Evolutionary conservation across 2,329 filamentous ascomycete genomes (phyloP).

Genomic region (Talaromyces sp.): DNA sequence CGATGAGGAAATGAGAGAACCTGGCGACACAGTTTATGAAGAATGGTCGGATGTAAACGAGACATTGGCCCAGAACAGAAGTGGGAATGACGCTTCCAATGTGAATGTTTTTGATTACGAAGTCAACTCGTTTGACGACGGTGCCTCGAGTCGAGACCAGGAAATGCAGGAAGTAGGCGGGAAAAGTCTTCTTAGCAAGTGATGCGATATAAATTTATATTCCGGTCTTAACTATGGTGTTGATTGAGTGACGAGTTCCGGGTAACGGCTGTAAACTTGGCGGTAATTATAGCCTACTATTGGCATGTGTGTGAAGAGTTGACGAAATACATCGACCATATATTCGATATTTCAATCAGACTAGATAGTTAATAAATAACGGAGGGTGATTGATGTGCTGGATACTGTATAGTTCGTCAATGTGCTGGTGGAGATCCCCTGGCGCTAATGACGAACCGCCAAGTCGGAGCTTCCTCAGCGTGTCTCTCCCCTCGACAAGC

Average conservation of each 20-base stretch:
- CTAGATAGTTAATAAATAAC: too few species aligned
- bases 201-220: background rate
- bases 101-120: constrained; percentile 37
- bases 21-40: constrained; percentile 2
- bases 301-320: background rate
- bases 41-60: constrained; percentile 9
- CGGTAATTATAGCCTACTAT: background rate
- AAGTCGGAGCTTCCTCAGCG: background rate
- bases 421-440: background rate
- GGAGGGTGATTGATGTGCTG: too few species aligned
- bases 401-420: background rate
- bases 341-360: too few species aligned
- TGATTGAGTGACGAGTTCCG: background rate
- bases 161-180: constrained; percentile 23
- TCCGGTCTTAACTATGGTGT: background rate
- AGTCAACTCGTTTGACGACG: constrained; percentile 31
- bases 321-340: background rate
- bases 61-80: background rate
- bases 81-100: constrained; percentile 6
- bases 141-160: constrained; percentile 17
- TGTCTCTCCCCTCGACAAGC: background rate
- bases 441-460: background rate
- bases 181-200: constrained; percentile 9
- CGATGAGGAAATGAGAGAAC: constrained; percentile 7
- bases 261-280: background rate